Percentiles rank a stretch among this genome's conserved stretches.
phyloP scores from a whole-genome alignment of 164 flowering plant genomes.

The Vitis rotundifolia region DNA sequence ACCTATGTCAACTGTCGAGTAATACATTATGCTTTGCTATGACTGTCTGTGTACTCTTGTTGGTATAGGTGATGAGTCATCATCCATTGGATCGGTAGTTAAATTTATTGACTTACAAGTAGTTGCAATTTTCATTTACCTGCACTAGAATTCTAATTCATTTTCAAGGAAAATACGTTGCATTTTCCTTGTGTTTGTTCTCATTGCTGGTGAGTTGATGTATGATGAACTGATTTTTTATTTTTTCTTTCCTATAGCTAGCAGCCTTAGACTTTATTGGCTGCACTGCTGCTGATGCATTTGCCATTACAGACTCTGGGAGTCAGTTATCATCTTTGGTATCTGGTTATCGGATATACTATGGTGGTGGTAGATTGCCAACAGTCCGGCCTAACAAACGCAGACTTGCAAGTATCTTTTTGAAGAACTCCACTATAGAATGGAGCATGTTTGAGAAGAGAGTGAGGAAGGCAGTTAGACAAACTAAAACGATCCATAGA shows the following conservation, averaged over 20 bases:
- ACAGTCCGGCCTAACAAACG: conserved; percentile 94
- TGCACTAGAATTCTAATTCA: too few relatives aligned
- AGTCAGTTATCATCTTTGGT: conserved; percentile 93
- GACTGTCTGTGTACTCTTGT: not conserved
- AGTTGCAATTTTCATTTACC: too few relatives aligned
- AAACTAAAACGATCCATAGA: conserved; percentile 54
- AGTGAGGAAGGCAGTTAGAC: conserved; percentile 73
- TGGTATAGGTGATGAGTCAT: not conserved
- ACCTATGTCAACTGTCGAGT: not conserved
- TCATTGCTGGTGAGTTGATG: not conserved
- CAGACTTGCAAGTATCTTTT: conserved; percentile 80
- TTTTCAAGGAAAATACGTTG: not conserved
- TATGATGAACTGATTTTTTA: conserved; percentile 1
- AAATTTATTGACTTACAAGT: too few relatives aligned
- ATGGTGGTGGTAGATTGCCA: conserved; percentile 79
- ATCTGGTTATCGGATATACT: conserved; percentile 84
- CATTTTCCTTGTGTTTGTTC: not conserved
- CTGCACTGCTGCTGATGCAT: conserved; percentile 86
- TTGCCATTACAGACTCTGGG: conserved; percentile 98
- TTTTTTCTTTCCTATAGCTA: conserved; percentile 42
- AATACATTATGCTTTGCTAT: not conserved
- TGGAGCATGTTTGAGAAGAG: conserved; percentile 75
- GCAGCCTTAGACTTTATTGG: conserved; percentile 97
- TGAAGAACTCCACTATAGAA: conserved; percentile 77
- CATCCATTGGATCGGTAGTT: too few relatives aligned